Base-by-base conservation (phyloP, 306 rosid species). In the Potentilla sterilis region DNA sequence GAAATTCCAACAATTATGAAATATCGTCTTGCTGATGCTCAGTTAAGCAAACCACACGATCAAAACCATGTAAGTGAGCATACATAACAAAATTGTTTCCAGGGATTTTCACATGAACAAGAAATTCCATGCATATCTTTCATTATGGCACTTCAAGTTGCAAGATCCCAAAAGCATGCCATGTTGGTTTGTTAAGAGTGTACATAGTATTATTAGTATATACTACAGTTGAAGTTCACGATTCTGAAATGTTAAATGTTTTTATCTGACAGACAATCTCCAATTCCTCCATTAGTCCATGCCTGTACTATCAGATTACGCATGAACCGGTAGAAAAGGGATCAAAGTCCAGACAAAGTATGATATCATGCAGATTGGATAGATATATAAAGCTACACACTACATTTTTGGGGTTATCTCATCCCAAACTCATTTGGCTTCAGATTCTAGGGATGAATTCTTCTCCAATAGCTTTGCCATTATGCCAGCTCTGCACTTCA, bases 391-490 rank as follows among this genome's bases (percentile, higher is more conserved):
- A 18, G 8, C 18, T 68, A 38, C 16, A 28, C 44, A 54, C 41
- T 67, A 94, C 97, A 93, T 92, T 82, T 88, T 88, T 91, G 28
- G 95, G 38, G 80, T 67, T 79, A 94, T 94, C 80, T 90, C 78
- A 28, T 1, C 28, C 98, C 98, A 94, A 18, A 81, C 78, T 80
- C 98, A 81, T 80, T 75, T 79, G 87, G 89, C 91, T 91, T 28
- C 28, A 28, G 28, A 28, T 28, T 28, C 0, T 28, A 28, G 28
- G 28, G 28, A 28, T 0, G 28, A 28, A 28, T 28, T 28, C 28
- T 28, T 28, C 28, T 28, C 96, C 81, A 94, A 82, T 75, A 92
- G 89, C 91, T 86, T 92, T 35, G 88, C 92, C 83, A 88, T 55
- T 51, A 92, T 78, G 28, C 96, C 97, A 72, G 76, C 89, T 86